Evolutionary conservation across 176 grass and related monocot genomes (phyloP), one percentile per base, ranked within the genome.

Genomic region (Guadua angustifolia): DNA sequence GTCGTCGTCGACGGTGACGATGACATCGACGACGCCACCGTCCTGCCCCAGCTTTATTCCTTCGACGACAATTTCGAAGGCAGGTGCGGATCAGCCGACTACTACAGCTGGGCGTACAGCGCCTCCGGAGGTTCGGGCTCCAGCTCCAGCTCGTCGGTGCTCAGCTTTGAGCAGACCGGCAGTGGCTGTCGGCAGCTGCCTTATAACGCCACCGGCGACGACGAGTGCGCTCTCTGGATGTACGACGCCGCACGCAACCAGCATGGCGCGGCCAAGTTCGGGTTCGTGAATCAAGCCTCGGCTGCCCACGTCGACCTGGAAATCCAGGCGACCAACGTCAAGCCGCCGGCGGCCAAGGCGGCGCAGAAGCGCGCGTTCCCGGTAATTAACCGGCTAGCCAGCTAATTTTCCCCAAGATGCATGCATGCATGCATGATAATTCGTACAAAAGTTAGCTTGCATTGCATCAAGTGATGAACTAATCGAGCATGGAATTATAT

Each of bases 141-240:
- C 67, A 90, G 81, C 73, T 93, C 95, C 6, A 91, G 82, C 87
- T 89, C 95, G 50, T 98, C 93, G 55, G 89, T 98, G 51, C 93
- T 98, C 78, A 92, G 93, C 80, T 98, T 98, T 21, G 95, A 98
- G 79, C 85, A 90, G 69, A 60, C 69, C 2, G 57, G 71, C 60
- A 44, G 82, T 15, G 75, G 83, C 5, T 75, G 45, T 4, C 67
- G 50, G 40, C 81, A 82, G 38, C 52, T 83, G 39, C 61, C 32
- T 22, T 84, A 74, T 7, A 70, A 53, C 4, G 0, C 61, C 39
- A 65, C 60, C 35, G 82, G 65, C 0, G 92, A 91, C 4, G 92
- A 94, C 17, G 90, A 94, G 3, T 91, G 90, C 8, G 75, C 90
- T 5, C 76, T 85, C 51, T 98, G 95, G 95, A 90, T 94, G 49